Evolutionary conservation across 805 yeast species (phyloP), one percentile per base, ranked within the genome.

Genomic region (Teunomyces funiuensis): DNA sequence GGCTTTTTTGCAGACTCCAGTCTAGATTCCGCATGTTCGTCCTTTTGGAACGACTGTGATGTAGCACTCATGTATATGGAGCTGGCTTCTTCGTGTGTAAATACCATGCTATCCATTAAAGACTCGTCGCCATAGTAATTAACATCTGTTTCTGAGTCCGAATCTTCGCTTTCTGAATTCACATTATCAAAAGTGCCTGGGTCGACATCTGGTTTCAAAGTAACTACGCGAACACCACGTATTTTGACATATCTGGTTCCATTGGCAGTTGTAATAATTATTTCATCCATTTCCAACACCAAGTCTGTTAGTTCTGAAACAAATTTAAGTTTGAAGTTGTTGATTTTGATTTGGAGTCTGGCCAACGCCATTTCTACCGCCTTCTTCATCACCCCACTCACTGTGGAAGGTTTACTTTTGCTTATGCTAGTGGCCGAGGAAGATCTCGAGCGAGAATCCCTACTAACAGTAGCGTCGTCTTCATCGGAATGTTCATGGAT

Each of bases 1-100:
- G 41, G 4, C 11, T 30, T 17, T 22, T 28, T 23, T 3, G 29
- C 23, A 6, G 17, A 6, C 2, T 16, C 19, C 14, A 14, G 16
- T 28, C 7, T 30, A 9, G 5, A n/a, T 28, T 28, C 17, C 11
- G 10, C 31, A 15, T 17, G 19, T 3, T 33, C 26, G 11, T 20
- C 18, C 37, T 45, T 43, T 11, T 51, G 46, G 37, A 73, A 64
- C 2, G 79, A 55, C 37, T 76, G 73, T 0, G 87, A 80, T 8
- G 83, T 69, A 2, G 96, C 95, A 60, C 95, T 86, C 90, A 86
- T 80, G 55, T 85, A 88, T 14, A 87, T 73, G 2, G 89, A 81
- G 36, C 80, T 73, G 1, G 87, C 84, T 42, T 83, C 85, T 38
- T 77, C 80, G 40, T 79, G 83, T 1, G 91, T 80, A 54, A 82